Evolutionary conservation across 768 basidiomycete species (phyloP), one percentile per base, ranked within the genome.

Genomic region (Fistulinella prunicolor): DNA sequence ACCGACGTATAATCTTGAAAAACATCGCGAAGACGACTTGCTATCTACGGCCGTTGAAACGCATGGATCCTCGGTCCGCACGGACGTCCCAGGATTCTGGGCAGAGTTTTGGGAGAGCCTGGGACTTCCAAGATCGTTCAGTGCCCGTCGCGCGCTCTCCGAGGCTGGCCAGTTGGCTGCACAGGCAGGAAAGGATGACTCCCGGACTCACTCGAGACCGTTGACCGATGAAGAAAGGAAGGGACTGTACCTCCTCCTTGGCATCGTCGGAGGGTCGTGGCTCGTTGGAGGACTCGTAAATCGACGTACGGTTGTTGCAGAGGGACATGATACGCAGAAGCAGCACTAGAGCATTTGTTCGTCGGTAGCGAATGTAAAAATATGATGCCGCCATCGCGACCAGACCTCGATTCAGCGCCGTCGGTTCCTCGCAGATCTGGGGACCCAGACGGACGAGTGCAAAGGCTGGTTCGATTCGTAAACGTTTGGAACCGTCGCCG

Each of bases 251-350:
- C 56, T 71, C 13, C 58, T 84, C 17, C 63, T 75, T 14, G 77
- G 78, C 32, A 62, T 82, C 17, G 42, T 82, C 9, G 74, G 63
- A 9, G 71, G 75, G 4, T 80, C 79, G 1, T 76, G 77, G 69
- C 42, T 77, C 7, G 59, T 73, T 6, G 79, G 75, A 35, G 70
- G 71, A 23, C 36, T 66, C 24, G 46, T 65, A 36, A 57, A 59
- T 36, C 52, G 55, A 42, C 19, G 44, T 6, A 34, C 46, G 9
- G 38, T 22, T 8, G 43, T 50, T 19, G 42, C 36, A 42, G 56
- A 60, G 32, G 50, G 51, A 17, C 30, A 54, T 28, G 41, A 39
- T 9, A 48, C 45, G 23, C 39, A 38, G 42, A 36, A 35, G 14
- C 42, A 44, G 36, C 44, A 53, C 29, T 66, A 64, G 57, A 44